Base-by-base conservation (phyloP, 805 yeast genomes). In the Candida mattraensis region DNA sequence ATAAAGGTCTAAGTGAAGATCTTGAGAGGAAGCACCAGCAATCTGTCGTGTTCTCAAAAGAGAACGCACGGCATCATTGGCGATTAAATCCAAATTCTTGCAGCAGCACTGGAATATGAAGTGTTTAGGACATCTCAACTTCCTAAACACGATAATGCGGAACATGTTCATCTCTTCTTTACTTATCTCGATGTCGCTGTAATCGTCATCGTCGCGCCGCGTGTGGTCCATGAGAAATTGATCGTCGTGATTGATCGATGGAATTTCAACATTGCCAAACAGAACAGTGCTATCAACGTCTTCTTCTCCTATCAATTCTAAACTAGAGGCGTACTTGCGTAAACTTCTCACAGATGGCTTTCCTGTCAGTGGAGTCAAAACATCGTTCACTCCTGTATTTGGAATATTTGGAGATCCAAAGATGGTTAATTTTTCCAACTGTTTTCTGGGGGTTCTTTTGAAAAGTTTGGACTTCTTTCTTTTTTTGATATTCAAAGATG, bases 101-200 rank as follows among this genome's bases (percentile, higher is more conserved):
- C 57, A 53, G 7, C 42, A 37, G 37, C 61, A 56, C 30, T 47
- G 55, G 30, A 54, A 43, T 19, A 50, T 35, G 16, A 53, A 49
- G 32, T 58, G 61, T 22, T 47, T 51, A 5, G 61, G 54, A 39
- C 60, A 57, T 16, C 39, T 30, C 5, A 55, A 35, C 22, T 47
- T 40, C 18, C 44, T 28, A 24, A 53, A 29, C 4, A 43, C 42
- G 3, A 44, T 38, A 15, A 56, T 48, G 24, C 45, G 53, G 40
- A 56, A 56, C 53, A 53, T 45, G 24, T 52, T 45, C 12, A 56
- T 33, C 34, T 56, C 61, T 18, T 53, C 50, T 10, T 36, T 39
- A 1, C 58, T 40, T 11, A 56, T 40, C 18, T 39, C 42, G n/a
- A 41, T 31, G 9, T 40, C 48, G 13, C 30, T 26, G 18, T 41